Evolutionary conservation across 2,329 filamentous ascomycete genomes (phyloP), one percentile per base, ranked within the genome.

Genomic region (Aphanoascus verrucosus): DNA sequence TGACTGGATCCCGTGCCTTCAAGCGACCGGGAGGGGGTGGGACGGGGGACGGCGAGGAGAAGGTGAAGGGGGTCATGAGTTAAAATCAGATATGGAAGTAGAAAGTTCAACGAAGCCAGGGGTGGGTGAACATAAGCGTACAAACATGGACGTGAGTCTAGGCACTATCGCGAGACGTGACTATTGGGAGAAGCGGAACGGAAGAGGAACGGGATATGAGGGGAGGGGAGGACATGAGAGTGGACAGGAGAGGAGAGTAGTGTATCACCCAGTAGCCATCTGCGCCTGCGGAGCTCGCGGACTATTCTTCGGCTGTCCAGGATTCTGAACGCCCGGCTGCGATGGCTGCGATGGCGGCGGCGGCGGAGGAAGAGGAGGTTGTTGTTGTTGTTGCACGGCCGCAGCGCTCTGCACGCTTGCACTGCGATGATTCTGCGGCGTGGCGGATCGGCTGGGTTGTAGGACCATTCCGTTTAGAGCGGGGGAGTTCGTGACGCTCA

Each of bases 371-470:
- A n/a, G n/a, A n/a, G n/a, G n/a, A n/a, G n/a, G n/a, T n/a, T n/a
- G n/a, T n/a, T n/a, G n/a, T n/a, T n/a, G n/a, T n/a, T n/a, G n/a
- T 19, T 38, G 45, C 14, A 38, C 43, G 31, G 64, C 62, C 19
- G 63, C 56, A n/a, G 63, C 67, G 49, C 64, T 66, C 55, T 72
- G 71, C n/a, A 64, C 65, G 58, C 71, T 74, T 32, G 66, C 67
- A 57, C 68, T 69, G 51, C 72, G 67, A 60, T 74, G 72, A 45
- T 67, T 70, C 54, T 74, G 69, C 5, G 73, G 72, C 6, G 74
- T 75, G 23, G 65, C 72, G 58, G 69, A 73, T 42, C 73, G 66
- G 52, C 69, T 74, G 38, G 69, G 65, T 52, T 71, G 67, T 46
- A 68, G 62, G 47, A 68, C 66, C 38, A 66, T 66, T 45, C 69